A percentile compares a stretch with the other conserved stretches of the same genome.
phyloP scores from a whole-genome alignment of 2,329 filamentous ascomycete species.

The Trichoderma aggressivum region DNA sequence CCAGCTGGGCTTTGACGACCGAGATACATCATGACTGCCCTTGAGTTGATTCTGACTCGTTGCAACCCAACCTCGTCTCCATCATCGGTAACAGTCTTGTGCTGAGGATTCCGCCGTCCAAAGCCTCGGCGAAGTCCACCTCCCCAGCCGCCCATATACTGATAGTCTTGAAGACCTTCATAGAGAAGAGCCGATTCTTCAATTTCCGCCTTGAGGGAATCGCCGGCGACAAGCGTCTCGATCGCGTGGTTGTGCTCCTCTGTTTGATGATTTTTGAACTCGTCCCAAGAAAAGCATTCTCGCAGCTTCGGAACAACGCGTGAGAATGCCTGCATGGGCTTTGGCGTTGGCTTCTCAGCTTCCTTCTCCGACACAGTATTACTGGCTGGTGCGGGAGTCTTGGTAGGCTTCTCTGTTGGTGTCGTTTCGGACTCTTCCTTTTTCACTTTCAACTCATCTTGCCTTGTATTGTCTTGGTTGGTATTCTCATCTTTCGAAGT shows the following conservation, averaged over 20 bases:
- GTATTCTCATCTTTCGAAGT: neutral
- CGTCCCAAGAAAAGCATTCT: slow-evolving; percentile 1
- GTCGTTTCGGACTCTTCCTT: neutral
- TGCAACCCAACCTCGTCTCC: slow-evolving; percentile 12
- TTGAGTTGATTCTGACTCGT: slow-evolving; percentile 11
- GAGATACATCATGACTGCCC: slow-evolving; percentile 12
- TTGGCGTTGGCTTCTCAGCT: slow-evolving; percentile 8
- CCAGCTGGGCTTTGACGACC: slow-evolving; percentile 6
- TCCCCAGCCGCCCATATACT: neutral
- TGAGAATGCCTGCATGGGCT: slow-evolving; percentile 9
- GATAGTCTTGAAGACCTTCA: neutral
- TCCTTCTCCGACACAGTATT: neutral
- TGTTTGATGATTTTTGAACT: slow-evolving; percentile 9
- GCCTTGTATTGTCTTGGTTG: neutral
- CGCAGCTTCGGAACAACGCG: slow-evolving; percentile 1
- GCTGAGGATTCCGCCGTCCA: neutral
- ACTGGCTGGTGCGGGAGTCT: neutral
- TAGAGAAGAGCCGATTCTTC: slow-evolving; percentile 6
- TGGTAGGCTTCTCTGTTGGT: neutral
- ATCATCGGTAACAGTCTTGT: slow-evolving; percentile 2
- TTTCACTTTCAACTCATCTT: neutral
- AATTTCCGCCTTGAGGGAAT: slow-evolving; percentile 9
- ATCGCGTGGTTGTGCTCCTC: slow-evolving; percentile 10
- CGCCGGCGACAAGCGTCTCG: slow-evolving; percentile 11
- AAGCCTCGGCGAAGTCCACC: neutral